Evolutionary conservation across 495 filamentous ascomycete genomes (phyloP).

Genomic region (Stereocaulon alpinum): DNA sequence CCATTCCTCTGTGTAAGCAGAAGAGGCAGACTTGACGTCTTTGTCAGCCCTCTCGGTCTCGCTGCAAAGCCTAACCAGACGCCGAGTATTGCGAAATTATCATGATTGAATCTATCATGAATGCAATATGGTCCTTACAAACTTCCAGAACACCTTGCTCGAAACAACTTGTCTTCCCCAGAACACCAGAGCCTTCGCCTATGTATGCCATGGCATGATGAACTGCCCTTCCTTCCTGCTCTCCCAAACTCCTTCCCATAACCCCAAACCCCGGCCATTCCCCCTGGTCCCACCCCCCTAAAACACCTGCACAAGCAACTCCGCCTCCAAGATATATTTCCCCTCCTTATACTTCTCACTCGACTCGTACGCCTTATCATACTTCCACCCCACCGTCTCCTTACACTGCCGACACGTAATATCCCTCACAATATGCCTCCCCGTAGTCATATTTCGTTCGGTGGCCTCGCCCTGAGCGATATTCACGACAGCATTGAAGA

Average conservation of each 20-base stretch:
- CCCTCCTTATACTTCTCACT: constrained; percentile 98
- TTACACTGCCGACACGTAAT: constrained; percentile 83
- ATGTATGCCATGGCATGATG: neutral
- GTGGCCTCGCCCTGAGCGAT: constrained; percentile 64
- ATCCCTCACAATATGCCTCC: constrained; percentile 85
- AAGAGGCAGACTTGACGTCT: neutral
- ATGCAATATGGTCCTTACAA: neutral
- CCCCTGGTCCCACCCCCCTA: constrained; percentile 20
- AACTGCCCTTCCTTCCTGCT: neutral
- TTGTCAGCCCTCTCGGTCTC: neutral
- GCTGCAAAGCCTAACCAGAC: no score
- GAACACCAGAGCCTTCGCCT: neutral
- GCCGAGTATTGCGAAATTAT: neutral
- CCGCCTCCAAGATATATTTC: constrained; percentile 93
- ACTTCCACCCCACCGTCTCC: constrained; percentile 94
- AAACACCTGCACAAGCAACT: constrained; percentile 71
- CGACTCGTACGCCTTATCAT: constrained; percentile 89
- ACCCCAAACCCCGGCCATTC: neutral
- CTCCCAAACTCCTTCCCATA: no score
- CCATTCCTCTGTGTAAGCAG: neutral
- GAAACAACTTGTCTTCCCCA: neutral
- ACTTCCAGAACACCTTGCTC: constrained; percentile 11
- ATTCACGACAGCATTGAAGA: constrained; percentile 93
- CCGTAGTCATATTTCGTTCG: constrained; percentile 99
- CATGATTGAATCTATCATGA: neutral